Evolutionary conservation across 129 eudicot genomes (phyloP), one percentile per base, ranked within the genome.

Genomic region (Artemisia annua): DNA sequence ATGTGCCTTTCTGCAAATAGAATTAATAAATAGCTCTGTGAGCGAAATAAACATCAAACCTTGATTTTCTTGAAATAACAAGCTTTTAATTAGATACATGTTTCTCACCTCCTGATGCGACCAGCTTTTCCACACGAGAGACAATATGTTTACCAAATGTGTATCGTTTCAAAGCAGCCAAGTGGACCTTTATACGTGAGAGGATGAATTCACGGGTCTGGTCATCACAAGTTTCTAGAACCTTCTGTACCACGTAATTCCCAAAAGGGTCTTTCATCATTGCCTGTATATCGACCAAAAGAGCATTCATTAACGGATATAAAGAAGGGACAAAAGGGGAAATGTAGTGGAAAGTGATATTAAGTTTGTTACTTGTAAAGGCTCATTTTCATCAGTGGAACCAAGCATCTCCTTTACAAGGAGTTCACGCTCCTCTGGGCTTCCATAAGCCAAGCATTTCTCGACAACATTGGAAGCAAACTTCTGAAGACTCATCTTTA

Each of bases 221-320:
- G 26, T 84, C 91, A 79, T 91, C 95, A 57, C 97, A 91, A 0
- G 95, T 91, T 75, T 91, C 95, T 6, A 91, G 75, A 70, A 91
- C 92, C 83, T 91, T 91, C 72, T 91, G 97, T 75, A 88, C 97
- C 10, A 91, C 97, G 48, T 91, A 91, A 72, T 91, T 91, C 24
- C 97, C 97, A 70, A 88, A 91, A 8, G 89, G 97, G 70, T 91
- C 97, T 71, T 88, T 91, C 97, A 88, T 91, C 95, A 91, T 91
- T 72, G 87, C 97, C 97, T 91, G 84, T 51, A 72, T 52, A 35
- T 66, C 75, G 30, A 51, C 49, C 67, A 72, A 17, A 55, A 57
- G 5, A 24, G 14, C 56, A 60, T 15, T 46, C 26, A n/a, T 12
- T 26, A 22, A 10, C 24, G 24, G 48, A 72, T 56, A 4, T 59